phyloP scores from a whole-genome alignment of 495 filamentous ascomycete genomes.

The Aspergillus indologenus region DNA sequence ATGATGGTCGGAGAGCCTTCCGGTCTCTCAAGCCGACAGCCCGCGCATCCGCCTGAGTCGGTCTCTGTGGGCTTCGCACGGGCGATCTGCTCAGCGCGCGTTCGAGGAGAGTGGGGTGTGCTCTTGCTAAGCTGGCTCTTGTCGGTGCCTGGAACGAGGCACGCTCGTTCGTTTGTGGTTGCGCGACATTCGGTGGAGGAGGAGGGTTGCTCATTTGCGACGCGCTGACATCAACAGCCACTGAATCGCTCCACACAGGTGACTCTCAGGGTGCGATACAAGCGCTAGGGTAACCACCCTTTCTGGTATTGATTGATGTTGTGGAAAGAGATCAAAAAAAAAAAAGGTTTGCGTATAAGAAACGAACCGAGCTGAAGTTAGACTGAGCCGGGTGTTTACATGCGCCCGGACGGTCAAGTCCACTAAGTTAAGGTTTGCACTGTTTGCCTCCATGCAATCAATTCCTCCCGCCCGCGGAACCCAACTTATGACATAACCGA shows the following conservation, averaged over 20 bases:
- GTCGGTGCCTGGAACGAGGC: slow-evolving; percentile 67
- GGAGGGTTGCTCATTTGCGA: slow-evolving; percentile 29
- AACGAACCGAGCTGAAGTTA: background rate
- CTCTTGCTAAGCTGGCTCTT: slow-evolving; percentile 59
- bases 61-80: slow-evolving; percentile 18
- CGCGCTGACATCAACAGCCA: slow-evolving; percentile 24
- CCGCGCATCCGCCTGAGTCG: slow-evolving; percentile 25
- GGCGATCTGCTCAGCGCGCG: slow-evolving; percentile 43
- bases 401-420: no score
- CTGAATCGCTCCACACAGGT: slow-evolving; percentile 37
- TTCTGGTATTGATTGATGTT: background rate
- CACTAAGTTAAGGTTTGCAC: slow-evolving; percentile 29
- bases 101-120: slow-evolving; percentile 57
- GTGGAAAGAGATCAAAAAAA: background rate
- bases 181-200: slow-evolving; percentile 24
- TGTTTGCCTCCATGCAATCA: slow-evolving; percentile 29
- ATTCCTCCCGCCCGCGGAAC: slow-evolving; percentile 14
- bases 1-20: slow-evolving; percentile 37
- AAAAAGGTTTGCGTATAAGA: background rate
- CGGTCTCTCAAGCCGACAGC: slow-evolving; percentile 34
- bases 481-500: slow-evolving; percentile 14
- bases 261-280: slow-evolving; percentile 59
- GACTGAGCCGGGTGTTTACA: background rate
- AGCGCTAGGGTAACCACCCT: background rate
- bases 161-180: slow-evolving; percentile 30